These are phyloP conservation scores for Leucocoprinus birnbaumii DNA, from an alignment of 768 basidiomycete species.

Conservation along the genomic window DNA sequence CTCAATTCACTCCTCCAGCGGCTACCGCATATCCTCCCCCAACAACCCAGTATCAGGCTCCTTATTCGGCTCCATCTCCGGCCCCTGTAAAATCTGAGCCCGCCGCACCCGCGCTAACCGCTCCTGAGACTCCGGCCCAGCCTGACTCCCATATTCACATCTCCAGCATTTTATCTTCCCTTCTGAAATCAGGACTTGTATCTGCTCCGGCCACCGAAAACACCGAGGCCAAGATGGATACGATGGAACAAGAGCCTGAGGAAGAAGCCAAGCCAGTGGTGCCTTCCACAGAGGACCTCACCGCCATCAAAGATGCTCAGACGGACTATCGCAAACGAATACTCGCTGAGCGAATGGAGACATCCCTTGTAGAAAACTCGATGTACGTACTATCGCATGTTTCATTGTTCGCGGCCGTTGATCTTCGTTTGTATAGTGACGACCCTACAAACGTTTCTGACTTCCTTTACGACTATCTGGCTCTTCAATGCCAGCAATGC, in stretches of 20 bases:
- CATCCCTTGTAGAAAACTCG: conserved; percentile 67
- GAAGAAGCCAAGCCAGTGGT: neutral
- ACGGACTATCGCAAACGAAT: conserved; percentile 61
- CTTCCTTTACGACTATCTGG: conserved; percentile 72
- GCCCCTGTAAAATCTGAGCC: conserved; percentile 3
- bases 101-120: conserved; percentile 20
- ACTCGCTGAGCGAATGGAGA: conserved; percentile 54
- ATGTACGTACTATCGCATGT: conserved; percentile 43
- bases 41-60: neutral
- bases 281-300: conserved; percentile 2
- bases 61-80: neutral
- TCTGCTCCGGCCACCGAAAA: conserved; percentile 26
- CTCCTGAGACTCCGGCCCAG: conserved; percentile 21
- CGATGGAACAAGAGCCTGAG: conserved; percentile 20
- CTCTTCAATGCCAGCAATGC: conserved; percentile 91
- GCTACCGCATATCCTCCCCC: neutral
- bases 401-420: conserved; percentile 6
- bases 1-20: conserved; percentile 4
- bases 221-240: neutral
- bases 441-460: conserved; percentile 58
- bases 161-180: conserved; percentile 57
- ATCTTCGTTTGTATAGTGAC: conserved; percentile 33
- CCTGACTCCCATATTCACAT: conserved; percentile 41
- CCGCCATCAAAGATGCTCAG: conserved; percentile 38
- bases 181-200: conserved; percentile 80